Evolutionary conservation across 1,284 basidiomycete genomes (phyloP).

Genomic region (Ganoderma leucocontextum): DNA sequence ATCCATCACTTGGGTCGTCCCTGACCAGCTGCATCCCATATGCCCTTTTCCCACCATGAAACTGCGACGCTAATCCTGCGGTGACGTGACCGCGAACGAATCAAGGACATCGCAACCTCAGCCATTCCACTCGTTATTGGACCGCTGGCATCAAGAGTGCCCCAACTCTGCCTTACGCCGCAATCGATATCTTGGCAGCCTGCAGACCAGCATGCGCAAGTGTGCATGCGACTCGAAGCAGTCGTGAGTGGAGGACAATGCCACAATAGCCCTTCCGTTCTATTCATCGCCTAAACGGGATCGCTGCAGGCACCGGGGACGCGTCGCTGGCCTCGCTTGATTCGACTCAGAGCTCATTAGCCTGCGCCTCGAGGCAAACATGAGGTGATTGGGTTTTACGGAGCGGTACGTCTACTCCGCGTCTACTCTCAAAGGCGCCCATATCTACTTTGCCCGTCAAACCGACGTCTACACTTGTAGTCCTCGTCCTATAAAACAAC

Average conservation of each 20-base stretch:
- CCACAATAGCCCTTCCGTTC: neutral
- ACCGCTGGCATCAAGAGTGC: too few relatives aligned
- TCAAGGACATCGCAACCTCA: neutral
- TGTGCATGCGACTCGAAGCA: neutral
- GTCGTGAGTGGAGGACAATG: neutral
- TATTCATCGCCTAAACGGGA: conserved; percentile 7
- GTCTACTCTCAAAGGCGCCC: neutral
- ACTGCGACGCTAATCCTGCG: neutral
- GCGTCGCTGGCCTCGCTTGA: neutral
- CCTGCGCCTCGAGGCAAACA: too few relatives aligned
- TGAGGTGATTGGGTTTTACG: conserved; percentile 2
- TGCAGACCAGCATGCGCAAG: neutral
- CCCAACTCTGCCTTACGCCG: too few relatives aligned
- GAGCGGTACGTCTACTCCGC: neutral
- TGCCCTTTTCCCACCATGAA: neutral
- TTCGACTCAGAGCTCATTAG: too few relatives aligned
- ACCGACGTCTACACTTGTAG: neutral
- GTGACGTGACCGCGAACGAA: neutral
- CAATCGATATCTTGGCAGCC: neutral
- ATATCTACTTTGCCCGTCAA: neutral
- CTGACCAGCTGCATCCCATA: neutral
- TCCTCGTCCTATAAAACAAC: conserved; percentile 10
- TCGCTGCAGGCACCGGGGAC: neutral
- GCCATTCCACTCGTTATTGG: neutral
- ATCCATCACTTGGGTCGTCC: neutral